These are phyloP conservation scores for Fraxinus dipetala DNA, from an alignment of 305 asterid genomes.

Conservation along the genomic window DNA sequence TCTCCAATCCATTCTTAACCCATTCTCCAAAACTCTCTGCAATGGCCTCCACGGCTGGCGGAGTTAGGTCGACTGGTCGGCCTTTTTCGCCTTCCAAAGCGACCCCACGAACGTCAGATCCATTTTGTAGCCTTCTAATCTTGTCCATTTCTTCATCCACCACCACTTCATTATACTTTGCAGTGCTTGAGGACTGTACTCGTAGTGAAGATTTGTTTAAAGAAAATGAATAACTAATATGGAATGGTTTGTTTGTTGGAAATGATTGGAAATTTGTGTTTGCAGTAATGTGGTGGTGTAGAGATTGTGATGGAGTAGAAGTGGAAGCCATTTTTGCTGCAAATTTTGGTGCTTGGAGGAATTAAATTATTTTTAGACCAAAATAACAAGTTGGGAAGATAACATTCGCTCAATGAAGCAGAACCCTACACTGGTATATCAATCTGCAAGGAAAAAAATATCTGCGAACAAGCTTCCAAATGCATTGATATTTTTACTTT, in stretches of 20 bases:
- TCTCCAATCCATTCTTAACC: slow-evolving; percentile 44
- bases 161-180: slow-evolving; percentile 46
- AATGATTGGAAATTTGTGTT: slow-evolving; percentile 32
- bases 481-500: not conserved
- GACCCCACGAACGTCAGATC: slow-evolving; percentile 91
- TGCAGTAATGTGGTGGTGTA: slow-evolving; percentile 23
- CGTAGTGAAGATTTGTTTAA: slow-evolving; percentile 16
- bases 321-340: slow-evolving; percentile 46
- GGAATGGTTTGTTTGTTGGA: slow-evolving; percentile 27
- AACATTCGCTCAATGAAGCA: slow-evolving; percentile 41
- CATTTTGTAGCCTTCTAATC: slow-evolving; percentile 78
- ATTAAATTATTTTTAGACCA: not conserved
- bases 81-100: slow-evolving; percentile 87
- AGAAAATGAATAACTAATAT: slow-evolving; percentile 28
- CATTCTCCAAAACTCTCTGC: slow-evolving; percentile 94
- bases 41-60: slow-evolving; percentile 83
- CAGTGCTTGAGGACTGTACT: slow-evolving; percentile 34
- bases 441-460: slow-evolving; percentile 30
- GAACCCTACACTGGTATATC: slow-evolving; percentile 39
- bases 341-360: slow-evolving; percentile 24
- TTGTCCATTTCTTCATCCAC: slow-evolving; percentile 75
- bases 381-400: slow-evolving; percentile 31
- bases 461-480: slow-evolving; percentile 53
- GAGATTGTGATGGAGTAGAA: slow-evolving; percentile 31
- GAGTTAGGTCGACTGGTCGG: slow-evolving; percentile 61